These are phyloP conservation scores for Aspergillus haitiensis DNA, from an alignment of 495 filamentous ascomycete genomes.

Conservation along the genomic window DNA sequence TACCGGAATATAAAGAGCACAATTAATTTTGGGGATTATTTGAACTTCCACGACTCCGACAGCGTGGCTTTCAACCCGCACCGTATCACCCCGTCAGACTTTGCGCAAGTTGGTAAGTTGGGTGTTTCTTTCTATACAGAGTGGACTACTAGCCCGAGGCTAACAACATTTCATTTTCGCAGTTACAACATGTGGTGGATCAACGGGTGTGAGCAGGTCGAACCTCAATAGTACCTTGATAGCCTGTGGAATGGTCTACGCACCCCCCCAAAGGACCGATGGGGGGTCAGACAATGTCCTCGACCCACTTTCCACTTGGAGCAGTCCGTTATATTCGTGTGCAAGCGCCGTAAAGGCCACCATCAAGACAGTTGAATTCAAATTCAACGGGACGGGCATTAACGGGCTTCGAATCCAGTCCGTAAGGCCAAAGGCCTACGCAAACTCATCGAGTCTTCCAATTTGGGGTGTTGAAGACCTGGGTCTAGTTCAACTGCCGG, in stretches of 20 bases:
- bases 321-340: slow-evolving; percentile 42
- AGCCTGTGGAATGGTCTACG: slow-evolving; percentile 40
- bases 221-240: slow-evolving; percentile 43
- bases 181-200: slow-evolving; percentile 10
- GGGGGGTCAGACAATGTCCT: slow-evolving; percentile 27
- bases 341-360: slow-evolving; percentile 38
- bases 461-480: slow-evolving; percentile 30
- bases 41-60: neutral
- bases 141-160: neutral
- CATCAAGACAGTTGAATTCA: slow-evolving; percentile 44
- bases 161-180: neutral
- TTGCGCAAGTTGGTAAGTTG: slow-evolving; percentile 25
- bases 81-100: neutral
- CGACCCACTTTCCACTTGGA: slow-evolving; percentile 38
- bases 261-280: slow-evolving; percentile 33
- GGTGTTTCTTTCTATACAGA: neutral
- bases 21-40: slow-evolving; percentile 20
- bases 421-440: slow-evolving; percentile 17
- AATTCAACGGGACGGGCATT: slow-evolving; percentile 30
- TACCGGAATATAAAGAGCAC: slow-evolving; percentile 27
- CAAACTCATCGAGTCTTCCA: neutral
- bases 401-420: slow-evolving; percentile 17
- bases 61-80: neutral
- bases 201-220: neutral
- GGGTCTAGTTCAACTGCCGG: neutral